phyloP scores from a whole-genome alignment of 2,329 filamentous ascomycete species.

The Colletotrichum acutatum region DNA sequence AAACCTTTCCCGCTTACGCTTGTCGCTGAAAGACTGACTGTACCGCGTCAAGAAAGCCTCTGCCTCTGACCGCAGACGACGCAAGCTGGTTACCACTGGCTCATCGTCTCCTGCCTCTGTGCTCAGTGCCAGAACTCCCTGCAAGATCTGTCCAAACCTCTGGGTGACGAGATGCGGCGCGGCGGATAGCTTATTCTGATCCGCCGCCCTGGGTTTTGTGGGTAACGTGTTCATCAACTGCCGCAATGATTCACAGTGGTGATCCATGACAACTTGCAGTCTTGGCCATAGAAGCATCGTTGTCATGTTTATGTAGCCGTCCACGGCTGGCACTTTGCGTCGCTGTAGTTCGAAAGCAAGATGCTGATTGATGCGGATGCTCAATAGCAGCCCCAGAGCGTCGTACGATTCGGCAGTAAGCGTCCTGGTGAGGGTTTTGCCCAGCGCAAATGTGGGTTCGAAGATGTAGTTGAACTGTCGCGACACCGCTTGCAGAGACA shows the following conservation, averaged over 20 bases:
- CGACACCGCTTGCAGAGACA: slow-evolving; percentile 81
- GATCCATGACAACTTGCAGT: slow-evolving; percentile 93
- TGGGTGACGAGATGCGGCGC: slow-evolving; percentile 94
- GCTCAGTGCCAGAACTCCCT: slow-evolving; percentile 85
- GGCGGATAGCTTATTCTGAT: slow-evolving; percentile 71
- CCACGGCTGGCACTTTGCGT: slow-evolving; percentile 87
- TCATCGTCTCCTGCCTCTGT: slow-evolving; percentile 95
- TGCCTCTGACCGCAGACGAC: slow-evolving; percentile 81
- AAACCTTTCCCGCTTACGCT: slow-evolving; percentile 86
- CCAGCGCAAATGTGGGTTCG: slow-evolving; percentile 87
- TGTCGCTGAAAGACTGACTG: slow-evolving; percentile 80
- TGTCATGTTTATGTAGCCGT: slow-evolving; percentile 92
- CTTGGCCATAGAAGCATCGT: slow-evolving; percentile 97
- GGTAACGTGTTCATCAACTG: slow-evolving; percentile 65
- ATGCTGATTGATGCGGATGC: slow-evolving; percentile 92
- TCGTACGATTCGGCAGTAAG: slow-evolving; percentile 84
- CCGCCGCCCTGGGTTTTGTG: slow-evolving; percentile 52
- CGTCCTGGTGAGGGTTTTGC: slow-evolving; percentile 78
- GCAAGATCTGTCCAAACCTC: slow-evolving; percentile 91
- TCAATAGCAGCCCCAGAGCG: slow-evolving; percentile 87
- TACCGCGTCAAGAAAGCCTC: slow-evolving; percentile 85
- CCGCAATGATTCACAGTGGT: slow-evolving; percentile 88
- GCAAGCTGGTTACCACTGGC: slow-evolving; percentile 84
- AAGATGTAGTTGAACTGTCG: slow-evolving; percentile 90
- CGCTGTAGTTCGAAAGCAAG: slow-evolving; percentile 94